Base-by-base conservation (phyloP, 768 basidiomycete genomes). In the Hypholoma fasciculare region DNA sequence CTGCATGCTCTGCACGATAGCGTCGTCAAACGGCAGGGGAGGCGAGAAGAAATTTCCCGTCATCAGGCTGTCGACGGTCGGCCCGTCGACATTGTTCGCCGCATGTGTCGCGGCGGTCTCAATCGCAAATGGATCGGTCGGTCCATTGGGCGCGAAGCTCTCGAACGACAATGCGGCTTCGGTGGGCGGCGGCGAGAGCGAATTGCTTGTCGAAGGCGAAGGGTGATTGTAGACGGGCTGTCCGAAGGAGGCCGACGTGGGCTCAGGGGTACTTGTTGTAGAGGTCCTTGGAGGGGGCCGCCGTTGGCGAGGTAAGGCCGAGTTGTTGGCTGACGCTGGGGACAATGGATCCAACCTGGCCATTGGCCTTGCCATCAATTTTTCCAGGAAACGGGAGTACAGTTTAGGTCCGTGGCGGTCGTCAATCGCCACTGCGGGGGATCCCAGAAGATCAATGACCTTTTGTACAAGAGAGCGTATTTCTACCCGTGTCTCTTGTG, bases 361-460 rank as follows among this genome's bases (percentile, higher is more conserved):
- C 69, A 75, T 79, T 17, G 84, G 83, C n/a, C 81, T 81, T 14
- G 82, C 82, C 7, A 94, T 78, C 4, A 94, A 78, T 37, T 86
- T 84, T 44, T 83, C 82, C 47, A 94, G 77, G 81, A 94, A 94
- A 49, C 84, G 86, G 0, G 92, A 84, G 69, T 92, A 93, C 5
- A 93, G 75, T 67, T 85, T 88, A 1, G 91, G 92, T 0, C 88
- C 89, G 66, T 94, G 91, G 16, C 86, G 85, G 26, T 90, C 87
- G 71, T 94, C 92, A 58, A 94, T 80, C 17, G 87, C 86, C 16
- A 94, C 82, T 54, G 87, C 85, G 6, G 88, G 81, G 0, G 86
- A 84, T 3, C 82, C 81, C 4, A 94, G 79, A 1, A 92, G 78
- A 59, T 89, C 79, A 47, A 88, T 80, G 57, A 89, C 84, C 55